Evolutionary conservation across 2,329 filamentous ascomycete species (phyloP).

Genomic region (Penicillium glabrum): DNA sequence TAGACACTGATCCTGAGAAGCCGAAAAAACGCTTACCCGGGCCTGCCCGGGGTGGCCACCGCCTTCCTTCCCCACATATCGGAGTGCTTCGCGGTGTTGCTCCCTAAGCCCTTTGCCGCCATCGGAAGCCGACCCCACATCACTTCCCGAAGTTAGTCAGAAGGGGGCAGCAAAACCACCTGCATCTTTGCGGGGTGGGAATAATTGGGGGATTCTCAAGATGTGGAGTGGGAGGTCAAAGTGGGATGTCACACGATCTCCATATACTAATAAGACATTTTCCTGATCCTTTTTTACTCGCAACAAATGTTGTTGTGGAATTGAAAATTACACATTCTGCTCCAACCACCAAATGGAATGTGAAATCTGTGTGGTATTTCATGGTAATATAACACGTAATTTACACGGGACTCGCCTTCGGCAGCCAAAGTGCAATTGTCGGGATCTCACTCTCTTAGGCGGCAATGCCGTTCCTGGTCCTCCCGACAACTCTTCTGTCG

Average conservation of each 20-base stretch:
- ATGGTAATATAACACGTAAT: slow-evolving; percentile 1
- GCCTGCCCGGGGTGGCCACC: neutral
- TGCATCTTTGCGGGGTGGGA: neutral
- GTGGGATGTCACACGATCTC: neutral
- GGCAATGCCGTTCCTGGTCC: neutral
- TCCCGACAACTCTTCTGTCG: neutral
- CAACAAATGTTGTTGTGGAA: neutral
- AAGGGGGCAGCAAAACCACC: neutral
- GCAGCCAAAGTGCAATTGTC: neutral
- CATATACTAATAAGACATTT: neutral
- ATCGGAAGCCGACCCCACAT: slow-evolving; percentile 24
- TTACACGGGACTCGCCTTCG: neutral
- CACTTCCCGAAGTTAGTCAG: slow-evolving; percentile 5
- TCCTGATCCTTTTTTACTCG: neutral
- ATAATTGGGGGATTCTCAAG: neutral
- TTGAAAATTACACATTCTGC: neutral
- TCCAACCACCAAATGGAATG: neutral
- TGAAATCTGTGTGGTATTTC: neutral
- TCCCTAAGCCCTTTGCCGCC: slow-evolving; percentile 17
- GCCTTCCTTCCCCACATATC: slow-evolving; percentile 7
- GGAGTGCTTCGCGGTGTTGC: slow-evolving; percentile 4
- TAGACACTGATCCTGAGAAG: slow-evolving; percentile 18
- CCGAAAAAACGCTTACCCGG: slow-evolving; percentile 32
- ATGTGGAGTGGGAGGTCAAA: neutral
- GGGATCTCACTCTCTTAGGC: neutral